Evolutionary conservation across 164 flowering plant genomes (phyloP).

Genomic region (Protea cynaroides): DNA sequence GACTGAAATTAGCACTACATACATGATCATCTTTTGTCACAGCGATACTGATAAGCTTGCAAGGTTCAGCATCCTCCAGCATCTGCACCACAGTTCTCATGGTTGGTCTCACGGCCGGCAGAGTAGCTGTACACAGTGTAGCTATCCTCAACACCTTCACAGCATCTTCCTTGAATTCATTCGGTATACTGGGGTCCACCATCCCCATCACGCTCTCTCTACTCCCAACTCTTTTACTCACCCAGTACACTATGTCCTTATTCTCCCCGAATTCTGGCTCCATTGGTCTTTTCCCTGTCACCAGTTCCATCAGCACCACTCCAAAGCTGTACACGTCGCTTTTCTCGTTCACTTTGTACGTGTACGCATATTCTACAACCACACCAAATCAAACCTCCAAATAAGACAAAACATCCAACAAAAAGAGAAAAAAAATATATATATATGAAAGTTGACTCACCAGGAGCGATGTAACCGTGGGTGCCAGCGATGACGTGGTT

Average conservation of each 20-base stretch:
- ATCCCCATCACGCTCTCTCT: slow-evolving; percentile 21
- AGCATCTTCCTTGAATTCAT: slow-evolving; percentile 38
- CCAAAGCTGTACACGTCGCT: slow-evolving; percentile 70
- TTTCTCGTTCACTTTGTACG: slow-evolving; percentile 60
- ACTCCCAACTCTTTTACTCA: slow-evolving; percentile 23
- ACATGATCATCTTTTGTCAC: slow-evolving; percentile 16
- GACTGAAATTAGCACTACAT: too few species aligned
- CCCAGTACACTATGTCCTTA: slow-evolving; percentile 60
- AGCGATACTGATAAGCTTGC: slow-evolving; percentile 15
- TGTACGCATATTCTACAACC: slow-evolving; percentile 54
- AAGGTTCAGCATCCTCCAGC: slow-evolving; percentile 63
- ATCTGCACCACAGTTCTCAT: slow-evolving; percentile 77
- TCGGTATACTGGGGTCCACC: slow-evolving; percentile 46
- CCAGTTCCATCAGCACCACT: slow-evolving; percentile 65
- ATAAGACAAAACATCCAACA: background rate
- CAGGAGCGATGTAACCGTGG: slow-evolving; percentile 65
- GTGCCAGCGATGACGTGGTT: slow-evolving; percentile 50
- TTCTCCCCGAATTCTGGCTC: slow-evolving; percentile 59
- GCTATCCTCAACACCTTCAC: slow-evolving; percentile 51
- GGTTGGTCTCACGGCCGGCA: slow-evolving; percentile 59
- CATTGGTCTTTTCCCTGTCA: slow-evolving; percentile 54
- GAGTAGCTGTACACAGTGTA: slow-evolving; percentile 43
- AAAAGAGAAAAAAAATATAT: background rate
- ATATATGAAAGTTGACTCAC: slow-evolving; percentile 28
- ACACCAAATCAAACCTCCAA: background rate